Conservation (phyloP, 176 grass and related monocot species). For the Saccharum spontaneum region DNA sequence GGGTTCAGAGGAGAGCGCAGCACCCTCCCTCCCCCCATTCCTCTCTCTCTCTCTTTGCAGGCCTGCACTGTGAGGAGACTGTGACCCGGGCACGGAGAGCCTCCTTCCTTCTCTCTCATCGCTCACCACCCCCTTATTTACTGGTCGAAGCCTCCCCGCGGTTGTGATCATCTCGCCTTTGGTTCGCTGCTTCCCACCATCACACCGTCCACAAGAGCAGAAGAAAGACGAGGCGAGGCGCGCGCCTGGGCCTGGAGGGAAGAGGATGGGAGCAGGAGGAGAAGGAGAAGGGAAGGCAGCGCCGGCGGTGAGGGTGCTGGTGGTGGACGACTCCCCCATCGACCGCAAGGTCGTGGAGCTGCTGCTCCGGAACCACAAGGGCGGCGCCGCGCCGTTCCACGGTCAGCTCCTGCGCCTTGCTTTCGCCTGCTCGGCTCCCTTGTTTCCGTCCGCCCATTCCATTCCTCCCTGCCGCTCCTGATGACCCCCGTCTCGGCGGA, state of each 20-base stretch:
- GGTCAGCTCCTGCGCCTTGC: constrained; percentile 12
- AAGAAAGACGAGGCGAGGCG: too few relatives aligned
- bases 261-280: background rate
- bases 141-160: background rate
- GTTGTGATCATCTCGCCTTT: background rate
- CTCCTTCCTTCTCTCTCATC: constrained; percentile 6
- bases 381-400: constrained; percentile 43
- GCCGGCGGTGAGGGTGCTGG: constrained; percentile 66
- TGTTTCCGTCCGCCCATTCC: background rate
- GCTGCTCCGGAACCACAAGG: constrained; percentile 54
- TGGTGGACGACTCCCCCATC: constrained; percentile 82
- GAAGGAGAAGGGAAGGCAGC: constrained; percentile 1
- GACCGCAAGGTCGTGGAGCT: constrained; percentile 72
- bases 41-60: background rate
- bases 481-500: background rate
- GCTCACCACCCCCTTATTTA: background rate
- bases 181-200: background rate
- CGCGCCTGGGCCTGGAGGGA: too few relatives aligned
- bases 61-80: constrained; percentile 4
- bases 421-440: background rate
- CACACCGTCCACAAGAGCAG: background rate
- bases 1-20: background rate
- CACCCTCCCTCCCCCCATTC: background rate
- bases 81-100: constrained; percentile 6
- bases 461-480: background rate